A percentile compares a stretch with the other conserved stretches of the same genome.
phyloP scores from a whole-genome alignment of 257 asterid genomes.

The Coffea canephora region DNA sequence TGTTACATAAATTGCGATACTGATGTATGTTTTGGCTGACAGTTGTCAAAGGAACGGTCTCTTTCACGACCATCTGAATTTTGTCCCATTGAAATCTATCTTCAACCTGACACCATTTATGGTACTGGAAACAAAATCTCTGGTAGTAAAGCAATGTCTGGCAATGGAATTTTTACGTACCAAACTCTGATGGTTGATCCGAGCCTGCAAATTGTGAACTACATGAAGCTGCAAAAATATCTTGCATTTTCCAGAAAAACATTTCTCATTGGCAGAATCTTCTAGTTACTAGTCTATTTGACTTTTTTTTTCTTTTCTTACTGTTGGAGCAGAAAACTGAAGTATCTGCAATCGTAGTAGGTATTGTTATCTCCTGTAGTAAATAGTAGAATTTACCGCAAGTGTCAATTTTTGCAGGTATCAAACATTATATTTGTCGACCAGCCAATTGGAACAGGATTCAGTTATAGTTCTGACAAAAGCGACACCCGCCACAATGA shows the following conservation, averaged over 20 bases:
- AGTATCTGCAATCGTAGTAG: background rate
- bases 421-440: conserved; percentile 57
- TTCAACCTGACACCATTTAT: background rate
- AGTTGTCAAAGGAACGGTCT: conserved; percentile 6
- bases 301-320: background rate
- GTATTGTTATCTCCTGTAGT: too few relatives aligned
- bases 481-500: conserved; percentile 46
- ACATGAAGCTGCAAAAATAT: background rate
- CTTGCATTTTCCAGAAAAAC: background rate
- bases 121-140: background rate
- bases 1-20: background rate
- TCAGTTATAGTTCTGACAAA: conserved; percentile 44
- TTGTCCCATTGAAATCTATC: background rate
- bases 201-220: background rate
- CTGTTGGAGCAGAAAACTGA: background rate
- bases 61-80: background rate
- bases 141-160: background rate
- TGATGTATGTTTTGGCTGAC: background rate
- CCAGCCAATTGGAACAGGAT: conserved; percentile 68
- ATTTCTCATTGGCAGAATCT: background rate
- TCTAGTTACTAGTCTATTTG: background rate
- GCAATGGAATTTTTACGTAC: background rate
- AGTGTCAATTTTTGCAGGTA: conserved; percentile 28
- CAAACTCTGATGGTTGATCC: background rate
- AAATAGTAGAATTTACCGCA: background rate